phyloP scores from a whole-genome alignment of 1,284 basidiomycete genomes.

The Caloboletus inedulis region DNA sequence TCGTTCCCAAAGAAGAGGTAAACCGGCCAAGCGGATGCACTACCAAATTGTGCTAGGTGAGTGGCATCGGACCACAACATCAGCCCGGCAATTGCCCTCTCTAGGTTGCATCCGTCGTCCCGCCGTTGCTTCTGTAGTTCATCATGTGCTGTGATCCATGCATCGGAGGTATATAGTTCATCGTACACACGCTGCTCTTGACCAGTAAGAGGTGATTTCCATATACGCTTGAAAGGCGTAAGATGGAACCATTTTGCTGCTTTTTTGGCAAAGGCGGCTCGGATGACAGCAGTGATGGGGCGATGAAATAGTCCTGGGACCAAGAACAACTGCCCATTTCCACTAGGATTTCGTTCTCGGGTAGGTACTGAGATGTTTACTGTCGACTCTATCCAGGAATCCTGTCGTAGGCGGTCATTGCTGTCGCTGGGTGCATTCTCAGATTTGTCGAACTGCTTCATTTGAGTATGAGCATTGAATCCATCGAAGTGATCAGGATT shows the following conservation, averaged over 20 bases:
- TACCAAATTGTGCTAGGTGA: background rate
- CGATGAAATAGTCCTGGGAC: conserved; percentile 5
- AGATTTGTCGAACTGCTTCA: no score
- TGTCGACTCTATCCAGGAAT: background rate
- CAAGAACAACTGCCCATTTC: conserved; percentile 2
- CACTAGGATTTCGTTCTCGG: background rate
- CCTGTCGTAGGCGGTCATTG: no score
- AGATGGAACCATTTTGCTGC: conserved; percentile 12
- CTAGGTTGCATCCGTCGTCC: background rate
- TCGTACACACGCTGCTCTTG: conserved; percentile 10
- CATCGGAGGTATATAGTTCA: conserved; percentile 15
- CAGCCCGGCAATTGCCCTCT: background rate
- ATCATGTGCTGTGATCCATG: conserved; percentile 19
- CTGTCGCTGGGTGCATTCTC: background rate
- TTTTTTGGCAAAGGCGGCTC: background rate
- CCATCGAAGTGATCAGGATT: conserved; percentile 6
- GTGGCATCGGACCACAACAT: background rate
- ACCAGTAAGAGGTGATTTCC: background rate
- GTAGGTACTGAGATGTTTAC: conserved; percentile 10
- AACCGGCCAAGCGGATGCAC: background rate
- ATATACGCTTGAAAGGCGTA: conserved; percentile 11
- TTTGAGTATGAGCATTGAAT: no score
- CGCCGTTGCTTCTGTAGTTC: conserved; percentile 17
- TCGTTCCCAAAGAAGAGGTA: background rate
- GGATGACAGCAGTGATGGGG: background rate